Percentiles rank a stretch among this genome's conserved stretches.
These are phyloP conservation scores for Lepidium didymum DNA, from an alignment of 345 rosid species.

Conservation along the genomic window DNA sequence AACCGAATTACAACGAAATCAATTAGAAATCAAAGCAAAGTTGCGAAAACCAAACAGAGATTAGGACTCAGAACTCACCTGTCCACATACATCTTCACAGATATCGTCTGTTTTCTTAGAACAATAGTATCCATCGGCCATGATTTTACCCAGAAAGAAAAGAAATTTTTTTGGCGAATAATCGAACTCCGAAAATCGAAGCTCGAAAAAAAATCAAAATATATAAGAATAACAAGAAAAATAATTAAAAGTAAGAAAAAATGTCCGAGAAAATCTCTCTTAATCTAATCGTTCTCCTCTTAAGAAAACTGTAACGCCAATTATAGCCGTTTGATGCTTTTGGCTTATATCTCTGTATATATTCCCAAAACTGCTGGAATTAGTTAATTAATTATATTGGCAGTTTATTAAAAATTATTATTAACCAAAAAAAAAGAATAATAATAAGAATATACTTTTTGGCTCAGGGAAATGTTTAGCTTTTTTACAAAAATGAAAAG, in stretches of 20 bases:
- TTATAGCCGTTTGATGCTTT: slow-evolving; percentile 54
- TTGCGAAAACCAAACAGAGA: not conserved
- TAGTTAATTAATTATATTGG: not conserved
- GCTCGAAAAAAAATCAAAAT: not conserved
- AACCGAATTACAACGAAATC: not conserved
- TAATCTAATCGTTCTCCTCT: slow-evolving; percentile 8
- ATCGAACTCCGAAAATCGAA: slow-evolving; percentile 5
- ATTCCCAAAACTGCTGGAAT: slow-evolving; percentile 10
- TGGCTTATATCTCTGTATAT: not conserved
- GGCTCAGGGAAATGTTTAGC: no score
- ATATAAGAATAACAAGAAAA: not conserved
- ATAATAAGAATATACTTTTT: not conserved
- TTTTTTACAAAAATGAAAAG: no score
- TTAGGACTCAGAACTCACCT: slow-evolving; percentile 36
- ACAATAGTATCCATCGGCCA: slow-evolving; percentile 67
- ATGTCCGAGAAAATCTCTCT: slow-evolving; percentile 7
- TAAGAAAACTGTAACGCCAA: slow-evolving; percentile 34
- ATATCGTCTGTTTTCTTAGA: slow-evolving; percentile 90
- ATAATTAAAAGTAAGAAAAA: not conserved
- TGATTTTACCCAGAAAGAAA: slow-evolving; percentile 25
- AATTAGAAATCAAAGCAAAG: not conserved
- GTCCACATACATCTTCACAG: slow-evolving; percentile 75
- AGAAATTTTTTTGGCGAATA: not conserved
- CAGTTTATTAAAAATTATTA: not conserved
- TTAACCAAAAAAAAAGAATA: not conserved